Conservation (phyloP, 2,329 filamentous ascomycete species). For the Pseudocercospora musae region DNA sequence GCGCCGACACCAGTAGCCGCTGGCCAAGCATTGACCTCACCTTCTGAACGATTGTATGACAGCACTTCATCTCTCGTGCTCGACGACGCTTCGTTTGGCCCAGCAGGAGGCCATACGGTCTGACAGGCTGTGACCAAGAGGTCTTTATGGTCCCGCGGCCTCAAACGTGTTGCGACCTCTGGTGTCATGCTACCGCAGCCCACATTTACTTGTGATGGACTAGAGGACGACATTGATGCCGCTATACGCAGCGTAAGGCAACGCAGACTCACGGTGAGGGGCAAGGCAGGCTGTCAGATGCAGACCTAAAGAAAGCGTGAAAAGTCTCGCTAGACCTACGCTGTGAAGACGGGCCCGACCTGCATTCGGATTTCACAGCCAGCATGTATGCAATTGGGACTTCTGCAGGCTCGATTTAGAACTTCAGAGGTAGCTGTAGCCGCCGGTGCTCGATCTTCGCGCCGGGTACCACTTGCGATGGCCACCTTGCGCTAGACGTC, state of each 20-base stretch:
- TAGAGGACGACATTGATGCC: too few relatives aligned
- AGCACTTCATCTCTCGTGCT: not conserved
- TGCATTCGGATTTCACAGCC: not conserved
- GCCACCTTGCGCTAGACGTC: conserved; percentile 6
- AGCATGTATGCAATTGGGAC: not conserved
- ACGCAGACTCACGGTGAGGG: too few relatives aligned
- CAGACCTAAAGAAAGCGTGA: not conserved
- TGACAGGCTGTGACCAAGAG: not conserved
- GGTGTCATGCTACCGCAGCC: not conserved
- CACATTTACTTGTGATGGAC: too few relatives aligned
- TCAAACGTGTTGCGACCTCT: not conserved
- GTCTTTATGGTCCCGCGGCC: not conserved
- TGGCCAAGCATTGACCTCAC: not conserved
- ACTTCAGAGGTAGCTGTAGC: conserved; percentile 11
- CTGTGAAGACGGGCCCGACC: not conserved
- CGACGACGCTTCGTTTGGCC: not conserved
- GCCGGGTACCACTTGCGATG: conserved; percentile 10
- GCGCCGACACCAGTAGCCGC: not conserved
- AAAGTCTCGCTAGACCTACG: not conserved
- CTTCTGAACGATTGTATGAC: not conserved
- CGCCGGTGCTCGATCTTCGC: conserved; percentile 23
- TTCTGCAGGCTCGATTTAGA: conserved; percentile 8
- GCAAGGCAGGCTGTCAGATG: not conserved
- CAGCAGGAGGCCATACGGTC: not conserved
- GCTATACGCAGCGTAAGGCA: too few relatives aligned